phyloP scores from a whole-genome alignment of 2,329 filamentous ascomycete genomes.

The Ustulina deusta region DNA sequence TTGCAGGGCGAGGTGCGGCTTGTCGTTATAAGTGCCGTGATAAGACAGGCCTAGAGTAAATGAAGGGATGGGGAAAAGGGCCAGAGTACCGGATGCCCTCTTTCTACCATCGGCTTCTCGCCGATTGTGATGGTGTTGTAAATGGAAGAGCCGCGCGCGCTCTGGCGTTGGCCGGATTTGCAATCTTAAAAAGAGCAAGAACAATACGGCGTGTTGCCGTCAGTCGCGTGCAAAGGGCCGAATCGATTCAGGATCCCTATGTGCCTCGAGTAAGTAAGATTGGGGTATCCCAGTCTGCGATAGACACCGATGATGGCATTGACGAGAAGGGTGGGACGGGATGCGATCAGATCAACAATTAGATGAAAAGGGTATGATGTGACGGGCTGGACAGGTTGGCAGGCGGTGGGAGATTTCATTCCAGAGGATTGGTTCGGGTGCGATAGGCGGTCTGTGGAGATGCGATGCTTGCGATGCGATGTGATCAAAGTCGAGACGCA shows the following conservation, averaged over 20 bases:
- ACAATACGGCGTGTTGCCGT: conserved; percentile 21
- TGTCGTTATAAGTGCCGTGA: conserved; percentile 5
- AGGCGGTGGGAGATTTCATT: conserved; percentile 36
- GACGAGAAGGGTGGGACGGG: conserved; percentile 29
- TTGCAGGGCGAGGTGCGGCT: conserved; percentile 29
- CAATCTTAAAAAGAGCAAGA: conserved; percentile 24
- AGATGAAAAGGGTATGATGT: conserved; percentile 38
- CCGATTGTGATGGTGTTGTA: conserved; percentile 14
- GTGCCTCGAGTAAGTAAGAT: conserved; percentile 29
- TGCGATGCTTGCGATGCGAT: conserved; percentile 34
- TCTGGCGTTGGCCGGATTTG: conserved; percentile 4
- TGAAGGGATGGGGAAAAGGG: conserved; percentile 2
- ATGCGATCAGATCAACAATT: conserved; percentile 40
- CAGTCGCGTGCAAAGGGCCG: conserved; percentile 39
- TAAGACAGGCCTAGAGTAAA: conserved; percentile 7
- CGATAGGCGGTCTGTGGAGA: conserved; percentile 40
- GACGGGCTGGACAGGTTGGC: conserved; percentile 34
- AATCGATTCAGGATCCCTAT: conserved; percentile 28
- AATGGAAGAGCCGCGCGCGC: conserved; percentile 15
- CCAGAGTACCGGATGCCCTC: conserved; percentile 5
- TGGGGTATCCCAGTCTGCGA: conserved; percentile 31
- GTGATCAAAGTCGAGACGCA: conserved; percentile 37
- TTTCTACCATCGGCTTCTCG: conserved; percentile 23
- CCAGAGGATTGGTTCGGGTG: conserved; percentile 43
- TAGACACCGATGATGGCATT: conserved; percentile 40